Base-by-base conservation (phyloP, 257 asterid species). In the Paulownia fortunei region DNA sequence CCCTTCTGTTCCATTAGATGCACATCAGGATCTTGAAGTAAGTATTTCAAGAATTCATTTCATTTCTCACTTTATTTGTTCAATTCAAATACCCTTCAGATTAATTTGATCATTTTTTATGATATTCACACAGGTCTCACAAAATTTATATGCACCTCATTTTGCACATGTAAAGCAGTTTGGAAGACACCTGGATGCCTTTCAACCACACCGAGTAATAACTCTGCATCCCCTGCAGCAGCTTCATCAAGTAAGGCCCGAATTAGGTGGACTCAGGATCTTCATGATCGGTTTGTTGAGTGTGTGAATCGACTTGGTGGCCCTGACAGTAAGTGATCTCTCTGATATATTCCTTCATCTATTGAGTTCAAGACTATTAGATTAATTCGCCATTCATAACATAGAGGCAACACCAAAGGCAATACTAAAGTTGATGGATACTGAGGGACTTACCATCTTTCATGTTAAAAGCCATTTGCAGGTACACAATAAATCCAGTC, bases 401-500 rank as follows among this genome's bases (percentile, higher is more conserved):
- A 59, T 77, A 95, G 99, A 89, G 88, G 98, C 99, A 56, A 95
- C 99, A 36, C 99, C 99, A 8, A 95, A 95, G 87, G 94, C 92
- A 19, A 88, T 95, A 76, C 89, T 95, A 8, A 95, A 80, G 88
- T 77, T 95, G 83, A 95, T 95, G 99, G 94, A 88, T 19, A 75
- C 90, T 47, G 97, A 91, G 58, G 91, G 98, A 30, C 88, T 95
- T 54, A 93, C 98, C 44, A 93, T 95, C 73, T 89, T 90, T 82
- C 99, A 95, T 84, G 94, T 95, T 73, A 95, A 95, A 82, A 93
- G 98, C 87, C 99, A 95, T 88, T 82, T 95, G 79, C 99, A 94
- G 97, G 98, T 94, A 73, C 42, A 36, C 23, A 44, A 8, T 65
- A 8, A 34, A 34, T 26, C 15, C 10, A 44, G 6, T 27, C 44